A percentile compares a stretch with the other conserved stretches of the same genome.
Conservation (phyloP, 768 basidiomycete species). For the Dioszegia hungarica region DNA sequence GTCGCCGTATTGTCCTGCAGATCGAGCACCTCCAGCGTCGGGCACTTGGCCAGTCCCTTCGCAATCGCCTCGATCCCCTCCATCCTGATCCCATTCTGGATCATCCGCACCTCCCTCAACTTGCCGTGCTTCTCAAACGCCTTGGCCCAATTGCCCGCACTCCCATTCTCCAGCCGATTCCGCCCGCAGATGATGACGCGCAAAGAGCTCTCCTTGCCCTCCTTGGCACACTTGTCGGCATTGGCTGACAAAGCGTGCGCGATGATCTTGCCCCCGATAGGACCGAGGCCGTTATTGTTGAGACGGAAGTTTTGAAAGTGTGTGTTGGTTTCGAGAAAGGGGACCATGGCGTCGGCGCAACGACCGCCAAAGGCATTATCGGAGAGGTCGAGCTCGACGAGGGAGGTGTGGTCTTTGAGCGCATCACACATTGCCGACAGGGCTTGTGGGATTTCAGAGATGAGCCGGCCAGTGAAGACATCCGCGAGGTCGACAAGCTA, state of each 20-base stretch:
- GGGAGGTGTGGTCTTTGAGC: conserved; percentile 69
- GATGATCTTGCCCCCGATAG: conserved; percentile 76
- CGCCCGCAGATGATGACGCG: conserved; percentile 83
- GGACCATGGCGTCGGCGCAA: conserved; percentile 88
- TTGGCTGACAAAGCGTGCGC: conserved; percentile 77
- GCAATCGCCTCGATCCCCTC: conserved; percentile 79
- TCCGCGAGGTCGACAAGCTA: conserved; percentile 94
- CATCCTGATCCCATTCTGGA: conserved; percentile 97
- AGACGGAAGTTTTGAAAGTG: conserved; percentile 77
- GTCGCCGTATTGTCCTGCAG: conserved; percentile 69
- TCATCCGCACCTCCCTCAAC: conserved; percentile 80
- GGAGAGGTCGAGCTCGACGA: conserved; percentile 81
- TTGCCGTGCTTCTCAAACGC: conserved; percentile 81
- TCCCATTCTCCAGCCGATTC: conserved; percentile 91
- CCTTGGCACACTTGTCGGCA: conserved; percentile 62
- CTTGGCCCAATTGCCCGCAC: conserved; percentile 73
- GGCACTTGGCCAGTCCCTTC: conserved; percentile 64
- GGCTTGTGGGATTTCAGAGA: conserved; percentile 87
- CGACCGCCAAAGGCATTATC: conserved; percentile 97
- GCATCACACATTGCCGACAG: conserved; percentile 83
- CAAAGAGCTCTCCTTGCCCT: conserved; percentile 66
- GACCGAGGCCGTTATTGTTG: conserved; percentile 95
- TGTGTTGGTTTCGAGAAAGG: conserved; percentile 76
- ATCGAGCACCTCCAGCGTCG: conserved; percentile 69
- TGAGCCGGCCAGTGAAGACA: conserved; percentile 95